These are phyloP conservation scores for Populus pruinosa DNA, from an alignment of 345 rosid genomes.

Conservation along the genomic window DNA sequence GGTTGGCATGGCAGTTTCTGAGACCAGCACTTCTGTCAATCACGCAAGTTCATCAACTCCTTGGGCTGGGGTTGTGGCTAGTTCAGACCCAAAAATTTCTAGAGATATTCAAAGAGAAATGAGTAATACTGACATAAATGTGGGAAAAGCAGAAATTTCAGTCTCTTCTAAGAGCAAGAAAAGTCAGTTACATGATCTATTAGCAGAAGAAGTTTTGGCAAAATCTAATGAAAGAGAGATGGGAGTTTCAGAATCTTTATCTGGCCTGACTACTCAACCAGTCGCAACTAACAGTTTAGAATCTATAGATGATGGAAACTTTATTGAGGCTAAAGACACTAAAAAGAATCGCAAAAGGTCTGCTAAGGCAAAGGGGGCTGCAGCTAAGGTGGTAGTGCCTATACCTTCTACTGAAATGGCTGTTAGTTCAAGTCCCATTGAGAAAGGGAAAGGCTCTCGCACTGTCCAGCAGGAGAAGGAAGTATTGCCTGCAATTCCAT, in stretches of 20 bases:
- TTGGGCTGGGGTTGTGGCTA: constrained; percentile 71
- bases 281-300: constrained; percentile 31
- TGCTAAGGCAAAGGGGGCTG: constrained; percentile 70
- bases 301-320: constrained; percentile 56
- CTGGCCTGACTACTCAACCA: constrained; percentile 29
- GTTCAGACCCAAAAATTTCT: constrained; percentile 47
- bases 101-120: constrained; percentile 46
- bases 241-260: constrained; percentile 33
- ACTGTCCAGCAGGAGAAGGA: constrained; percentile 60
- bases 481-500: constrained; percentile 68
- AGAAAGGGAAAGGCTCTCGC: constrained; percentile 70
- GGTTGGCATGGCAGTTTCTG: constrained; percentile 54
- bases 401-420: constrained; percentile 44
- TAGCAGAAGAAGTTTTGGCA: constrained; percentile 60
- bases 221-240: constrained; percentile 48
- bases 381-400: constrained; percentile 40
- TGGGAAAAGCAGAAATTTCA: constrained; percentile 43
- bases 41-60: constrained; percentile 49
- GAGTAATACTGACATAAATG: constrained; percentile 27
- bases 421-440: constrained; percentile 56
- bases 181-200: constrained; percentile 67
- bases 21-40: constrained; percentile 36
- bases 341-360: constrained; percentile 87
- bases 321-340: constrained; percentile 84
- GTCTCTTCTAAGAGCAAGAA: constrained; percentile 47